Percentiles rank a stretch among this genome's conserved stretches.
Conservation (phyloP, 2,329 filamentous ascomycete genomes). For the Beauveria scarabaeidicola region DNA sequence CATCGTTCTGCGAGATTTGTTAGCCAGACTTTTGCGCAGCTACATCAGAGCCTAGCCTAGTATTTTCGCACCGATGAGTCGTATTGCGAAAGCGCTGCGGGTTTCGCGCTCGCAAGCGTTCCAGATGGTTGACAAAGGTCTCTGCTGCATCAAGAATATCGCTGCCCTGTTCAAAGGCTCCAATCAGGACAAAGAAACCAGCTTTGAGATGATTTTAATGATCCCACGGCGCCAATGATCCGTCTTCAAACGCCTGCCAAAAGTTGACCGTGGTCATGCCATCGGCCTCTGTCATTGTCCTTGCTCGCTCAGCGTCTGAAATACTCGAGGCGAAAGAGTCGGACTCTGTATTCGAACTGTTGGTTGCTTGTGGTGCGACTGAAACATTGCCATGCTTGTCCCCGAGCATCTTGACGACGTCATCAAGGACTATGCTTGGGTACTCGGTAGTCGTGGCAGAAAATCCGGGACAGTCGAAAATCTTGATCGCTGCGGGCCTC, state of each 20-base stretch:
- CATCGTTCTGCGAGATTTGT: conserved; percentile 19
- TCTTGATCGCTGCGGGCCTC: conserved; percentile 11
- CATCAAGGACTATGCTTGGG: not conserved
- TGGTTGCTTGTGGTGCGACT: not conserved
- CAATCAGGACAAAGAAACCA: conserved; percentile 23
- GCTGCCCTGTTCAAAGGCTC: conserved; percentile 17
- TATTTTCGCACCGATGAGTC: conserved; percentile 20
- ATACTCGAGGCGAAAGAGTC: not conserved
- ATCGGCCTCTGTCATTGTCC: conserved; percentile 10
- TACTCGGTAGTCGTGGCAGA: conserved; percentile 11
- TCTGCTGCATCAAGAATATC: conserved; percentile 21
- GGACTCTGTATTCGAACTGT: not conserved
- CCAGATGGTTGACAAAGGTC: conserved; percentile 22
- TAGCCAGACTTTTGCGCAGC: not conserved
- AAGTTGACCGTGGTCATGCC: conserved; percentile 15
- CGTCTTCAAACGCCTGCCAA: conserved; percentile 20
- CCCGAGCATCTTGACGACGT: conserved; percentile 15
- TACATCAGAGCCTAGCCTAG: not conserved
- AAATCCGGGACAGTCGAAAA: conserved; percentile 19
- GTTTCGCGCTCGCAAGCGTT: conserved; percentile 18
- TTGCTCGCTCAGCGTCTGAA: not conserved
- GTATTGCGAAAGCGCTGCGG: conserved; percentile 26
- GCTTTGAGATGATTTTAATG: conserved; percentile 26
- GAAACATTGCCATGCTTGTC: not conserved
- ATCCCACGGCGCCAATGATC: conserved; percentile 22